Evolutionary conservation across 2,329 filamentous ascomycete genomes (phyloP), one percentile per base, ranked within the genome.

Genomic region (Pyricularia sp.): DNA sequence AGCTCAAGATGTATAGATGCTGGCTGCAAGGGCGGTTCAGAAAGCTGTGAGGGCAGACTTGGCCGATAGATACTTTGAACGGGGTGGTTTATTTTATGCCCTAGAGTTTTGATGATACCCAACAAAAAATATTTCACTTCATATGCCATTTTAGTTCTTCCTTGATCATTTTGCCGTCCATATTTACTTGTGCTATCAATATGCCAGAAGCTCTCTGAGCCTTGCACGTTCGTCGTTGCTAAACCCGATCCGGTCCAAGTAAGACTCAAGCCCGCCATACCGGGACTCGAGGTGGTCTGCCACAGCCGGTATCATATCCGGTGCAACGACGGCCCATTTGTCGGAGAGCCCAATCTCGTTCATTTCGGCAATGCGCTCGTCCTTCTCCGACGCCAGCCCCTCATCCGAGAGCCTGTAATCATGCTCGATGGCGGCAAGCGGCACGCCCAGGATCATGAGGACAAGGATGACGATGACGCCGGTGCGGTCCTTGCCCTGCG

Each of bases 1-100:
- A 93, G 80, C 83, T 97, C 66, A 99, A 98, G 81, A 99, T 99
- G 95, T 98, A 98, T 79, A 88, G 95, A 71, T 98, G 94, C 82
- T 99, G 95, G 93, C 87, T 96, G 77, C 92, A 96, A 79, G 92
- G 91, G 33, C 87, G 88, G 4, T 96, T 95, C 78, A 87, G 84
- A 75, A 94, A 94, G 81, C 84, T 83, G 81, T 85, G 82, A 76
- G 30, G 17, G 20, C 23, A 12, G 12, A 65, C 4, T 23, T 30
- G 50, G 17, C 42, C 11, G 23, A 67, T 59, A 25, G 66, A 14
- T 17, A 17, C 23, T 2, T 4, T 12, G 26, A 67, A 2, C 11
- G 33, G 25, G 55, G 42, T 23, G 65, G n/a, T 26, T 65, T 58
- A 50, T 23, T 23, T 65, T 65, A 64, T 63, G 59, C 55, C 50